Conservation (phyloP, 208 protist genomes). For the Wallacemonas sp. region DNA sequence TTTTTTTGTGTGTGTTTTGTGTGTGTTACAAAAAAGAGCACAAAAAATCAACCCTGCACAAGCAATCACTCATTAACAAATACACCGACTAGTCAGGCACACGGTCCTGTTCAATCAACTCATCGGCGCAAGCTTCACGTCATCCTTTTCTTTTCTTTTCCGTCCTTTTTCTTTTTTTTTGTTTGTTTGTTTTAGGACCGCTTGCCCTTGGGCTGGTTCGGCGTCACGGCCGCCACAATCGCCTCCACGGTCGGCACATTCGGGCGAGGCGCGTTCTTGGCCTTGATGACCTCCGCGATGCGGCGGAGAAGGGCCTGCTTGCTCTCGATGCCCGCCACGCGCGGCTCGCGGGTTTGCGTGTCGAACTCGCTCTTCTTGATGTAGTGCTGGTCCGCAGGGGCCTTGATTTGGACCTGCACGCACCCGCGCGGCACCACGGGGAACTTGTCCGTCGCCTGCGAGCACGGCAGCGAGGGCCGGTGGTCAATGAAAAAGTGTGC, state of each 20-base stretch:
- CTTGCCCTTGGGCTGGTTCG: slow-evolving; percentile 38
- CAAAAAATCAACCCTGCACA: no score
- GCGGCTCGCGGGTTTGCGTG: slow-evolving; percentile 61
- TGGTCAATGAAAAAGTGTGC: slow-evolving; percentile 47
- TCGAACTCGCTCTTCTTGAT: slow-evolving; percentile 91
- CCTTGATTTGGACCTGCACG: slow-evolving; percentile 79
- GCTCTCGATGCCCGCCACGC: slow-evolving; percentile 56
- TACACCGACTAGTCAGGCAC: no score
- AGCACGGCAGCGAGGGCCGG: slow-evolving; percentile 55
- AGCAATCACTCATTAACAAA: no score
- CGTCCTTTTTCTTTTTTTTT: slow-evolving; percentile 8
- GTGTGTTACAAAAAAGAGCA: no score
- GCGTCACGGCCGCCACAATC: slow-evolving; percentile 38
- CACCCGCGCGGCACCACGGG: slow-evolving; percentile 73
- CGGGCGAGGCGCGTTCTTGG: slow-evolving; percentile 37
- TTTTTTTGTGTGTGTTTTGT: no score
- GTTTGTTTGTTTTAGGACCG: background rate
- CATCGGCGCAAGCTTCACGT: no score
- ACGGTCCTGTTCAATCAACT: no score
- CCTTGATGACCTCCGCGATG: slow-evolving; percentile 74
- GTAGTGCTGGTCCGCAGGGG: slow-evolving; percentile 72
- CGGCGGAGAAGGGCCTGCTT: slow-evolving; percentile 81
- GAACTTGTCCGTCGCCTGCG: slow-evolving; percentile 60
- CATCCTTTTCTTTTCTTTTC: background rate
- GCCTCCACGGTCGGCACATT: slow-evolving; percentile 37